phyloP scores from a whole-genome alignment of 257 asterid species.

The Verbena officinalis region DNA sequence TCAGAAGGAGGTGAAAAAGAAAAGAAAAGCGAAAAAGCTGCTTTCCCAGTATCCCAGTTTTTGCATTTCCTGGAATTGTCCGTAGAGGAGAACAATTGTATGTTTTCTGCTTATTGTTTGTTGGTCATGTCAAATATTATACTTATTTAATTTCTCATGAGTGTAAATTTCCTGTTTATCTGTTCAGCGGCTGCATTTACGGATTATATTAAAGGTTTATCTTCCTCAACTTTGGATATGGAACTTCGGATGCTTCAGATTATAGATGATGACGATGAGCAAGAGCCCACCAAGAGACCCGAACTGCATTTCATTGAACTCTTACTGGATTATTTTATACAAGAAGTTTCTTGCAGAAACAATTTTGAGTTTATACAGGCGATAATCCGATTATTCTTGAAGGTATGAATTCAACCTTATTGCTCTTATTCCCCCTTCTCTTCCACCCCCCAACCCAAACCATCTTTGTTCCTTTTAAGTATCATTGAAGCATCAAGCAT shows the following conservation, averaged over 20 bases:
- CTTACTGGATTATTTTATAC: conserved; percentile 73
- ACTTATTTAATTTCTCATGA: background rate
- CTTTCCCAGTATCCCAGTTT: conserved; percentile 55
- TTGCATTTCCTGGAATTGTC: conserved; percentile 59
- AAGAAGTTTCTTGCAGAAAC: conserved; percentile 66
- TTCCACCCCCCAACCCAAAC: too few relatives aligned
- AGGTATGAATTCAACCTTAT: conserved; percentile 46
- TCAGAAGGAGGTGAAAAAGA: conserved; percentile 39
- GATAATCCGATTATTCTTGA: conserved; percentile 70
- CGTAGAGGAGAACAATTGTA: conserved; percentile 55
- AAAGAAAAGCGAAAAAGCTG: conserved; percentile 33
- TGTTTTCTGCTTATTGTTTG: conserved; percentile 32
- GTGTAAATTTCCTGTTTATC: too few relatives aligned
- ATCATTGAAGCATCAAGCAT: background rate
- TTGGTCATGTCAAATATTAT: background rate
- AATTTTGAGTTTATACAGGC: conserved; percentile 88
- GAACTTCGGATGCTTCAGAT: conserved; percentile 90
- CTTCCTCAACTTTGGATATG: conserved; percentile 81
- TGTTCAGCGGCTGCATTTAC: conserved; percentile 85
- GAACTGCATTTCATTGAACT: conserved; percentile 66
- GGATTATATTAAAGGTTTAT: conserved; percentile 67
- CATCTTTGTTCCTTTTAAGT: too few relatives aligned
- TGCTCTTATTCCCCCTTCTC: background rate
- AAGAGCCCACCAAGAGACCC: conserved; percentile 52
- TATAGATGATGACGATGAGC: conserved; percentile 65